phyloP scores from a whole-genome alignment of 208 protist genomes.

The Phytomonas sp. region DNA sequence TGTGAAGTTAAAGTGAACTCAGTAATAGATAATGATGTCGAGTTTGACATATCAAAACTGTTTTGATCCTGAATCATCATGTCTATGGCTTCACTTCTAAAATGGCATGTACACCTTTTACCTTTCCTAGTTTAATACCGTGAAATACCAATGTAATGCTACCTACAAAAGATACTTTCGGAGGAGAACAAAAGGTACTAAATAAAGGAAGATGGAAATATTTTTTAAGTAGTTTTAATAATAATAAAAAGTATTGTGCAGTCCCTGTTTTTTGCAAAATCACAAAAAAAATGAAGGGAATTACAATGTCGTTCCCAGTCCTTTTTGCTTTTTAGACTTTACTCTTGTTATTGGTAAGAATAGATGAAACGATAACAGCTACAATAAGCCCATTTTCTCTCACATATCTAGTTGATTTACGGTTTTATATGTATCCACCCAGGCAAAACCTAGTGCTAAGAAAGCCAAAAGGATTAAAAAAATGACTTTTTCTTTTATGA shows the following conservation, averaged over 20 bases:
- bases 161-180: background rate
- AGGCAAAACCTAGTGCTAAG: background rate
- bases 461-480: background rate
- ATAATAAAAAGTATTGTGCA: background rate
- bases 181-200: background rate
- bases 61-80: background rate
- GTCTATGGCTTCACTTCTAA: background rate
- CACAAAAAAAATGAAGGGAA: background rate
- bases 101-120: background rate
- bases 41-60: background rate
- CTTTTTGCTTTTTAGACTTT: background rate
- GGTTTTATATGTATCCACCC: background rate
- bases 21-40: background rate
- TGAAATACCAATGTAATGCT: background rate
- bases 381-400: background rate
- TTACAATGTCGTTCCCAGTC: background rate
- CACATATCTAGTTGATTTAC: background rate
- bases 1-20: conserved; percentile 6
- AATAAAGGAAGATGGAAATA: background rate
- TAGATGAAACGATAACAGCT: background rate
- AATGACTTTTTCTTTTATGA: background rate
- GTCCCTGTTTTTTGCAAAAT: background rate
- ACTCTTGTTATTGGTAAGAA: background rate
- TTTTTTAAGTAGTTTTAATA: background rate
- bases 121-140: background rate